Base-by-base conservation (phyloP, 129 eudicot genomes). In the Calendula officinalis region DNA sequence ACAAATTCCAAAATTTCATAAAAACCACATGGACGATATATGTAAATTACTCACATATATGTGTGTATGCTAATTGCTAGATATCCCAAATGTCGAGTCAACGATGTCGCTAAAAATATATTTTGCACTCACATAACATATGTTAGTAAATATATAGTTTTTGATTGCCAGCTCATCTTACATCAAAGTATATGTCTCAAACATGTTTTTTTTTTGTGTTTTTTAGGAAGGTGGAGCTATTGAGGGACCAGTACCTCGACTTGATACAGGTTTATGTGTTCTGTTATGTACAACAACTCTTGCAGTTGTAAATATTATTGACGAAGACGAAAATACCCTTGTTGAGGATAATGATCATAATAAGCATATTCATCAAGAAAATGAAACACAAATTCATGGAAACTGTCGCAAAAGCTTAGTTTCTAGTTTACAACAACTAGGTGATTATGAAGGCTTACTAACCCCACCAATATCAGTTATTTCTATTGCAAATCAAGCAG, bases 231-330 rank as follows among this genome's bases (percentile, higher is more conserved):
- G 82, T 68, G 85, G 85, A 76, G 84, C 95, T 37, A 80, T 82
- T 45, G 99, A 92, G 81, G 99, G 96, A 16, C 99, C 96, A 32
- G 82, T 88, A 54, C 96, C 96, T 74, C 95, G 96, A 47, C 83
- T 88, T 16, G 96, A 88, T 71, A 81, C 99, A 7, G 88, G 96
- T 77, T 73, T 92, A 73, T 92, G 99, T 86, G 59, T 92, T 79
- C 84, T 92, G 35, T 71, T 92, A 77, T 92, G 96, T 51, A 77
- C 86, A 36, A 72, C 95, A 27, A 79, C 83, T 48, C 87, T 88
- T 78, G 95, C 96, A 12, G 66, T 88, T 68, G 81, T 71, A 9
- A 75, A 75, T 72, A 78, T 92, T 59, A 66, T 92, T 55, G 96
- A 92, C 36, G 98, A 87, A 67, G 99, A 88, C 71, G 95, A 85